These are phyloP conservation scores for Paragyromitra xinjiangensis DNA, from an alignment of 495 filamentous ascomycete species.

Conservation along the genomic window DNA sequence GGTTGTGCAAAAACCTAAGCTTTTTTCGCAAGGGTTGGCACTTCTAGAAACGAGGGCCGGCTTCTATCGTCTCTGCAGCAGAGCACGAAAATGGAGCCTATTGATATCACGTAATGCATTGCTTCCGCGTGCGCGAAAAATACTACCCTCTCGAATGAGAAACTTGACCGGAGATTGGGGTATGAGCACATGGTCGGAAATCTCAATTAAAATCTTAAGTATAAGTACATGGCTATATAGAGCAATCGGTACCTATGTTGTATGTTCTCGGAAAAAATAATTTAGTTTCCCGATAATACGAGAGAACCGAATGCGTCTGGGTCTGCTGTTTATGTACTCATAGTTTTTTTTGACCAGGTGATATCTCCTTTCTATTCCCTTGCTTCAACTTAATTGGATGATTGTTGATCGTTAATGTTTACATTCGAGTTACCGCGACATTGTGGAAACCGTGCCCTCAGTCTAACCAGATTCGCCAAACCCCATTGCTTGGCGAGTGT, in stretches of 20 bases:
- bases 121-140: not conserved
- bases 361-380: not conserved
- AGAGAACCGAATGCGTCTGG: not conserved
- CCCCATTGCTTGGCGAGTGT: conserved; percentile 57
- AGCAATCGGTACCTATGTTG: not conserved
- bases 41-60: not conserved
- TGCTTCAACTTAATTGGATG: conserved; percentile 5
- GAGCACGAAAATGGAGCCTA: not conserved
- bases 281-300: not conserved
- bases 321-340: not conserved
- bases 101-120: not conserved
- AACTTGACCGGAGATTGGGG: not conserved
- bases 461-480: conserved; percentile 60
- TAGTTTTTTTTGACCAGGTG: not conserved
- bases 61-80: not conserved
- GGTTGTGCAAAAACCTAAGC: conserved; percentile 2
- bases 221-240: not conserved
- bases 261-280: not conserved
- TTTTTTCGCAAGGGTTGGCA: conserved; percentile 9
- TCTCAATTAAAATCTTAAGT: too few relatives aligned
- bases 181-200: not conserved
- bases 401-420: not conserved
- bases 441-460: conserved; percentile 25
- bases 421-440: conserved; percentile 57
- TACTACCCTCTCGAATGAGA: not conserved